Evolutionary conservation across 2,329 filamentous ascomycete species (phyloP), one percentile per base, ranked within the genome.

Genomic region (Lithohypha guttulata): DNA sequence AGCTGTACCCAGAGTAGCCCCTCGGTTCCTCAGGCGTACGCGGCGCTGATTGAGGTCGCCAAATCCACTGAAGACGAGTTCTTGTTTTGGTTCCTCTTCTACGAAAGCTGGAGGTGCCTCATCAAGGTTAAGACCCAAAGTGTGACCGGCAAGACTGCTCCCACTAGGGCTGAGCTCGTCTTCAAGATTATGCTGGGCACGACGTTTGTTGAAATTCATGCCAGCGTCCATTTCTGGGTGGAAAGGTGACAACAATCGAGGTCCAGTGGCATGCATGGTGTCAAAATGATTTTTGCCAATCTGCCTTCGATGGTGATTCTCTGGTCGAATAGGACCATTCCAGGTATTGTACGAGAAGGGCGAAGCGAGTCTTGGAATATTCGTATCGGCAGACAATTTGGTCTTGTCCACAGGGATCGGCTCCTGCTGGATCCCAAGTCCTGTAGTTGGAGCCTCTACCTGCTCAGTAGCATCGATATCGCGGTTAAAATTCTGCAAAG

Each of bases 1-100:
- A 43, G 73, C 67, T 37, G 74, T 71, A 34, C 74, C 70, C 17
- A 73, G 64, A 32, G 73, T 79, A 50, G 75, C 77, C 39, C 75
- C 75, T 29, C 76, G 71, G 49, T 69, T 75, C 27, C 75, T 69
- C 22, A 75, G 68, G 18, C 76, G 71, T 8, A 76, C 66, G 20
- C 73, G 69, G 40, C 71, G 69, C 48, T 73, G 66, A 38, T 69
- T 68, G 7, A 64, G 62, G 43, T 74, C 68, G 19, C 48, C 48
- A 34, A 42, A 40, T 21, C 50, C 50, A 10, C 49, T 50, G 27
- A 53, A 51, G 7, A 51, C 38, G 21, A 53, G 29, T 26, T 53
- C 50, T n/a, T 42, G 62, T 59, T 26, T 62, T 59, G 22, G 60
- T 59, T 39, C 63, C 4, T 13, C 15, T 9, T 9, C 7, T 20